Percentiles rank a stretch among this genome's conserved stretches.
Conservation (phyloP, 1,284 basidiomycete genomes). For the Leccinum ambiguum region DNA sequence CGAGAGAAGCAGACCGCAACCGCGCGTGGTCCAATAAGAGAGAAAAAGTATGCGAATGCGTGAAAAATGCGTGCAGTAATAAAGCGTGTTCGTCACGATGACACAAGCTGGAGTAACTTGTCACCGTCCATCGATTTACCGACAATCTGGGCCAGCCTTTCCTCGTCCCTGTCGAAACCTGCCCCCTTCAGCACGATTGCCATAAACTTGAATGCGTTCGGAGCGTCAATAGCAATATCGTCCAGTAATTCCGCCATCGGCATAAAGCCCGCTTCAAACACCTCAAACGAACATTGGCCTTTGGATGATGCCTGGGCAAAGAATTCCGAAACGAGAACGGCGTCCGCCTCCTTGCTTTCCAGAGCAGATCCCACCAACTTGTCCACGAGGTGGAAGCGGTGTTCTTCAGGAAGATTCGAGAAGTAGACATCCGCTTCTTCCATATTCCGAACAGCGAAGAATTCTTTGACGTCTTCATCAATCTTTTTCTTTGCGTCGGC, state of each 20-base stretch:
- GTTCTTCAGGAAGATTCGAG: constrained; percentile 61
- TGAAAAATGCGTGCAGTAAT: constrained; percentile 19
- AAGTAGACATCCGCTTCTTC: constrained; percentile 89
- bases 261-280: constrained; percentile 70
- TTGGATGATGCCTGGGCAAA: constrained; percentile 59
- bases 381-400: constrained; percentile 70
- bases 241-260: constrained; percentile 75
- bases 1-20: constrained; percentile 12
- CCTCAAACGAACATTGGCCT: constrained; percentile 49
- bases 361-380: constrained; percentile 71
- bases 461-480: constrained; percentile 76
- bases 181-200: constrained; percentile 73
- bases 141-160: constrained; percentile 51
- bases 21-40: constrained; percentile 10
- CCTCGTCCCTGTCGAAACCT: constrained; percentile 59
- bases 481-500: constrained; percentile 79
- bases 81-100: no score
- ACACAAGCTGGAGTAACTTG: constrained; percentile 51
- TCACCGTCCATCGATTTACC: constrained; percentile 59
- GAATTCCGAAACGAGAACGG: constrained; percentile 71
- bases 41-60: constrained; percentile 19
- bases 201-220: constrained; percentile 79
- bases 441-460: constrained; percentile 75
- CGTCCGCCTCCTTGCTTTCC: constrained; percentile 85
- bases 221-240: constrained; percentile 87